A percentile compares a stretch with the other conserved stretches of the same genome.
phyloP scores from a whole-genome alignment of 2,329 filamentous ascomycete genomes.

The Claviceps africana region DNA sequence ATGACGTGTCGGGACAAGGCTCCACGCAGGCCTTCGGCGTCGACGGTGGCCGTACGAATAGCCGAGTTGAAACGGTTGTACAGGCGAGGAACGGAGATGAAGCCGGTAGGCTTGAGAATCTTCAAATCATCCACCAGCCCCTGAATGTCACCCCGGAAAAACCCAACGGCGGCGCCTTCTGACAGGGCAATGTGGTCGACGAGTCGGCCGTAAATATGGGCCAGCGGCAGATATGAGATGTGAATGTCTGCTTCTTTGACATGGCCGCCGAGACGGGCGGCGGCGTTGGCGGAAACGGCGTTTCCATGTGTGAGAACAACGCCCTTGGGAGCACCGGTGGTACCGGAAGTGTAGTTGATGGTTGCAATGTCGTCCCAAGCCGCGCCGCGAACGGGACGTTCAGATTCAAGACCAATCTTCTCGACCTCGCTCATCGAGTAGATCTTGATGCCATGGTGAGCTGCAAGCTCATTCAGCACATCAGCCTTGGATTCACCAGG shows the following conservation, averaged over 20 bases:
- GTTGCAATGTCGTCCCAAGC: slow-evolving; percentile 65
- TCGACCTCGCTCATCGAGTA: slow-evolving; percentile 73
- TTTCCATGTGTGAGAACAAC: slow-evolving; percentile 72
- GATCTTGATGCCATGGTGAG: slow-evolving; percentile 60
- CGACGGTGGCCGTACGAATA: slow-evolving; percentile 64
- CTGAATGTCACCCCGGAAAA: slow-evolving; percentile 83
- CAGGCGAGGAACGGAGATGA: slow-evolving; percentile 80
- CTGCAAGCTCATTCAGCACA: slow-evolving; percentile 61
- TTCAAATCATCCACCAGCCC: slow-evolving; percentile 87
- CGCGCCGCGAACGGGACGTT: slow-evolving; percentile 58
- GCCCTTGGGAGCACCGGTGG: slow-evolving; percentile 70
- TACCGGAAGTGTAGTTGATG: slow-evolving; percentile 83
- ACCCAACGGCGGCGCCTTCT: slow-evolving; percentile 64
- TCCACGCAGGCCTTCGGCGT: slow-evolving; percentile 68
- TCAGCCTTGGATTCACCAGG: slow-evolving; percentile 65
- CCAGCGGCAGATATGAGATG: slow-evolving; percentile 81
- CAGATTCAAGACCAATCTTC: slow-evolving; percentile 57
- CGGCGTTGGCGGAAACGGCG: slow-evolving; percentile 58
- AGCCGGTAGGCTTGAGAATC: slow-evolving; percentile 63
- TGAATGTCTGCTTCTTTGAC: slow-evolving; percentile 43
- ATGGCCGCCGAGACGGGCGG: slow-evolving; percentile 41
- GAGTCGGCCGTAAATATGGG: slow-evolving; percentile 85
- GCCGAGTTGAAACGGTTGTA: slow-evolving; percentile 82
- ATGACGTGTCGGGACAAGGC: slow-evolving; percentile 69
- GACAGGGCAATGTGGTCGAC: slow-evolving; percentile 63